A percentile compares a stretch with the other conserved stretches of the same genome.
Conservation (phyloP, 768 basidiomycete genomes). For the Nidularia sp. region DNA sequence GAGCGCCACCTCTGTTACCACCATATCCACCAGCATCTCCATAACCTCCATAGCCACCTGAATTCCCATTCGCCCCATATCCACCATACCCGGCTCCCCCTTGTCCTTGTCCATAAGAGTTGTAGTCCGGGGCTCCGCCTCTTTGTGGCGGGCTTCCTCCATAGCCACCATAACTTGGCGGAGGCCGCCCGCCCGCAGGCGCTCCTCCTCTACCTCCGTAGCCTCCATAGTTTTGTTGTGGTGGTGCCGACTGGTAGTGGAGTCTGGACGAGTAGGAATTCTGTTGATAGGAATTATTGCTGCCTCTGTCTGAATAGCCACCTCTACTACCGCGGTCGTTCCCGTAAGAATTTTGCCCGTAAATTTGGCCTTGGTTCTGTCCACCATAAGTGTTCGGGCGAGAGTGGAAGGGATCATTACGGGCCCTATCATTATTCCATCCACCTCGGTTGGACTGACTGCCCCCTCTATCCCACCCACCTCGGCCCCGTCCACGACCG, state of each 20-base stretch:
- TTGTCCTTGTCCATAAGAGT: constrained; percentile 26
- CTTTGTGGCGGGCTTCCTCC: constrained; percentile 20
- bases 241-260: constrained; percentile 21
- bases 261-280: constrained; percentile 27
- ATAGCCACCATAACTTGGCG: constrained; percentile 23
- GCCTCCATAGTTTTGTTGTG: constrained; percentile 26
- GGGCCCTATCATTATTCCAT: constrained; percentile 25
- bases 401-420: constrained; percentile 45
- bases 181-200: constrained; percentile 7
- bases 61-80: constrained; percentile 26
- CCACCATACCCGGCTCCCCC: constrained; percentile 19
- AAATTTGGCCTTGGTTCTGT: constrained; percentile 4
- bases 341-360: constrained; percentile 15
- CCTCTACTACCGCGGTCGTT: constrained; percentile 23
- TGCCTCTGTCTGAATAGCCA: constrained; percentile 17
- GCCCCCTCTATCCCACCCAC: constrained; percentile 34
- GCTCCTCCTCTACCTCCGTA: constrained; percentile 11
- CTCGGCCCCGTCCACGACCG: constrained; percentile 49
- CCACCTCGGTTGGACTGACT: constrained; percentile 28
- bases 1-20: constrained; percentile 34
- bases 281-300: constrained; percentile 24
- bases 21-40: constrained; percentile 24
- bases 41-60: constrained; percentile 27
- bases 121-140: constrained; percentile 17
- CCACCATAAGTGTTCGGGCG: constrained; percentile 33